These are phyloP conservation scores for Hyaloperonospora brassicae DNA, from an alignment of 352 stramenopile species.

Conservation along the genomic window DNA sequence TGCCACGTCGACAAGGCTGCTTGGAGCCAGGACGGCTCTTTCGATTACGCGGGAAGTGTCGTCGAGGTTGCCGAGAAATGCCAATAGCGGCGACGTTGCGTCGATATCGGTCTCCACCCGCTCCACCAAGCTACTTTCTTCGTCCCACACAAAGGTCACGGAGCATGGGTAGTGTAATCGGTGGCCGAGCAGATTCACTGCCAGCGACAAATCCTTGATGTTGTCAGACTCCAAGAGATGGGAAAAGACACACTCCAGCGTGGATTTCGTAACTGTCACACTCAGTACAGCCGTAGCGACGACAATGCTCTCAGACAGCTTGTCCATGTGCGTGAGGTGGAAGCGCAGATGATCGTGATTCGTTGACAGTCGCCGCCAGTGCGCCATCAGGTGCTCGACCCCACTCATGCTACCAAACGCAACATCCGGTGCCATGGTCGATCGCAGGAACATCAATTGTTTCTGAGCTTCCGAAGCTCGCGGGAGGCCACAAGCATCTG, in stretches of 20 bases:
- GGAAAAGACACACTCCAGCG: conserved; percentile 30
- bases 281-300: conserved; percentile 16
- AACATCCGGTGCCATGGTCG: conserved; percentile 29
- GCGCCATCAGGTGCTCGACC: conserved; percentile 21
- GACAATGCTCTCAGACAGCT: conserved; percentile 26
- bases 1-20: neutral
- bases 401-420: conserved; percentile 27
- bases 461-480: conserved; percentile 22
- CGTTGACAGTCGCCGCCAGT: conserved; percentile 33
- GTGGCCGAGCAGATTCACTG: conserved; percentile 26
- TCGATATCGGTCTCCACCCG: conserved; percentile 26
- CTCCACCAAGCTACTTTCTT: conserved; percentile 28
- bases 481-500: conserved; percentile 11
- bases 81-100: conserved; percentile 19
- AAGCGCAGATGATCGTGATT: conserved; percentile 34
- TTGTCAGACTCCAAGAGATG: conserved; percentile 30
- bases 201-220: conserved; percentile 23
- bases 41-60: conserved; percentile 22
- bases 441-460: conserved; percentile 36
- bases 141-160: conserved; percentile 31
- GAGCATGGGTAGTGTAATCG: conserved; percentile 27
- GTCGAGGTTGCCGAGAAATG: conserved; percentile 19
- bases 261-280: conserved; percentile 28
- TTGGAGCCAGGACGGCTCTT: conserved; percentile 14
- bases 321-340: conserved; percentile 28